These are phyloP conservation scores for Fusarium citri DNA, from an alignment of 2,329 filamentous ascomycete species.

Conservation along the genomic window DNA sequence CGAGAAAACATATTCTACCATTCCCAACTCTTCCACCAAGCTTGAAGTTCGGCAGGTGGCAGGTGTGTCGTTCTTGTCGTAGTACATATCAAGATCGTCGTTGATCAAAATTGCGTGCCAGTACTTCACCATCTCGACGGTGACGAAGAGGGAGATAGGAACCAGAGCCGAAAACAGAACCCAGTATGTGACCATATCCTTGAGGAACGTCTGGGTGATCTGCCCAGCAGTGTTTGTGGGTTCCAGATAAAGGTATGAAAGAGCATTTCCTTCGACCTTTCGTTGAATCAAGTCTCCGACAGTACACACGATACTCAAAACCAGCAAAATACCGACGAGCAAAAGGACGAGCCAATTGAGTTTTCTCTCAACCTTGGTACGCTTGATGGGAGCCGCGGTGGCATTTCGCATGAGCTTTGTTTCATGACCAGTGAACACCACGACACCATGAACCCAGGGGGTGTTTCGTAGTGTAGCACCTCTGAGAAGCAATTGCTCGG, in stretches of 20 bases:
- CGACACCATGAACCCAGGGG: slow-evolving; percentile 94
- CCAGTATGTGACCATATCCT: slow-evolving; percentile 98
- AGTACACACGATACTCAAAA: slow-evolving; percentile 88
- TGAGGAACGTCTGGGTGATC: slow-evolving; percentile 84
- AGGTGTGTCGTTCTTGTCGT: slow-evolving; percentile 93
- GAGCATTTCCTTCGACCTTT: slow-evolving; percentile 68
- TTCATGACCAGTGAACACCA: slow-evolving; percentile 94
- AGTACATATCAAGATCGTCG: slow-evolving; percentile 97
- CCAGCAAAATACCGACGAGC: slow-evolving; percentile 84
- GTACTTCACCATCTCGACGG: slow-evolving; percentile 97
- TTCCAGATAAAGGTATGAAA: slow-evolving; percentile 79
- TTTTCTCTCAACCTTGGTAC: slow-evolving; percentile 93
- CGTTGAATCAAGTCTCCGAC: slow-evolving; percentile 89
- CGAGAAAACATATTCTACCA: slow-evolving; percentile 98
- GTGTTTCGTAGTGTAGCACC: slow-evolving; percentile 96
- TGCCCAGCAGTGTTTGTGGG: slow-evolving; percentile 64
- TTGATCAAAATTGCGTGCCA: slow-evolving; percentile 98
- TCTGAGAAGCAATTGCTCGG: slow-evolving; percentile 91
- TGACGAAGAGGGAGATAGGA: slow-evolving; percentile 97
- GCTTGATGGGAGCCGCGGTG: slow-evolving; percentile 96
- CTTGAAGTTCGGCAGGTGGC: slow-evolving; percentile 97
- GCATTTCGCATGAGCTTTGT: slow-evolving; percentile 99
- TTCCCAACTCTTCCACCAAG: slow-evolving; percentile 94
- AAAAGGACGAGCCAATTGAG: slow-evolving; percentile 94
- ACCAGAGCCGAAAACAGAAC: slow-evolving; percentile 96